A percentile compares a stretch with the other conserved stretches of the same genome.
phyloP scores from a whole-genome alignment of 192 early-diverging fungal genomes.

The Piromyces sp. region DNA sequence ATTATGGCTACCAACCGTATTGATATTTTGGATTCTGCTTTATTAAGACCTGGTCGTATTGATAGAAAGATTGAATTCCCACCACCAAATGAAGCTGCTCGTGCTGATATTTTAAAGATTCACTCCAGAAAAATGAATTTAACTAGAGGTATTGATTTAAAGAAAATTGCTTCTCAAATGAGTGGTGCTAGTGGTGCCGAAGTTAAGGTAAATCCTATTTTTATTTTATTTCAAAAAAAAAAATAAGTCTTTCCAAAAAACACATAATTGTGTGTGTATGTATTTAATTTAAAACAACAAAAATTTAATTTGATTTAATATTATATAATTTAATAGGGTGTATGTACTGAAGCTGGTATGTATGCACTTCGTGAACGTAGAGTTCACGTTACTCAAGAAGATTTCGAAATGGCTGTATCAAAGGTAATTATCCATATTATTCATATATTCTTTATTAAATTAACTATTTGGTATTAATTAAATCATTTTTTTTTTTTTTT shows the following conservation, averaged over 20 bases:
- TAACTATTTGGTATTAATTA: too few relatives aligned
- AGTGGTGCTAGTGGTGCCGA: constrained; percentile 51
- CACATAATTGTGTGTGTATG: too few relatives aligned
- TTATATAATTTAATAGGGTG: too few relatives aligned
- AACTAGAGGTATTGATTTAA: constrained; percentile 74
- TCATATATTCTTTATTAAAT: too few relatives aligned
- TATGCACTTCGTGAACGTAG: constrained; percentile 83
- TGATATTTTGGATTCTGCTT: constrained; percentile 73
- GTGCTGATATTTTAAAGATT: constrained; percentile 76
- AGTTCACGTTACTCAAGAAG: constrained; percentile 98
- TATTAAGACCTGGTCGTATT: constrained; percentile 75
- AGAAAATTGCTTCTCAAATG: constrained; percentile 78
- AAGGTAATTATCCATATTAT: not conserved
- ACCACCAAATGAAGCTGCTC: constrained; percentile 65
- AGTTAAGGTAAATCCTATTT: not conserved
- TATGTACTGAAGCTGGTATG: constrained; percentile 80
- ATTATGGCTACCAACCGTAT: constrained; percentile 89
- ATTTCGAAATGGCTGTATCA: constrained; percentile 34
- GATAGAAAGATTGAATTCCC: constrained; percentile 86
- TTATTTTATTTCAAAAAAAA: too few relatives aligned
- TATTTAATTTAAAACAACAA: too few relatives aligned
- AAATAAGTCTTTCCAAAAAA: too few relatives aligned
- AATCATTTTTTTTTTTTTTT: too few relatives aligned
- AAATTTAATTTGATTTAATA: too few relatives aligned
- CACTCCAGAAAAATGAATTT: constrained; percentile 85